Conservation (phyloP, 1,139 yeast genomes). For the Pichia sp. region DNA sequence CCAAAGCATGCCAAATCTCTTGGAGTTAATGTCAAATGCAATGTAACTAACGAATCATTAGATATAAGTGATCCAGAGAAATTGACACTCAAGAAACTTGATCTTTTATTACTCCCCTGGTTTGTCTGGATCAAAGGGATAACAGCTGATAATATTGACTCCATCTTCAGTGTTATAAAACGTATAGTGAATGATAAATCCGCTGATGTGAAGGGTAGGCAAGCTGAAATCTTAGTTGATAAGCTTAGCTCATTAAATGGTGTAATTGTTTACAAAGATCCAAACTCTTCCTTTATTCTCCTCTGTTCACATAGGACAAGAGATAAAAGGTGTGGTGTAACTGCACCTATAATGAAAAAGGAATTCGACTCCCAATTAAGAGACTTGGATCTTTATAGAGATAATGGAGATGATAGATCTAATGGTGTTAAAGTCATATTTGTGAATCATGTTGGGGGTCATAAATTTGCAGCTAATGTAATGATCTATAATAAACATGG, state of each 20-base stretch:
- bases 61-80: constrained; percentile 11
- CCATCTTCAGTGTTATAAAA: constrained; percentile 41
- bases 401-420: constrained; percentile 61
- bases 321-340: constrained; percentile 87
- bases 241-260: constrained; percentile 15
- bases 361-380: constrained; percentile 70
- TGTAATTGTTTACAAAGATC: constrained; percentile 32
- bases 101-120: constrained; percentile 65
- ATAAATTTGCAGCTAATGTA: constrained; percentile 86
- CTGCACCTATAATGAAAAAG: constrained; percentile 87
- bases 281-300: constrained; percentile 52
- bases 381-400: constrained; percentile 65
- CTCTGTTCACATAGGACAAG: constrained; percentile 86
- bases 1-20: constrained; percentile 1
- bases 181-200: constrained; percentile 30
- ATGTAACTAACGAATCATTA: constrained; percentile 18
- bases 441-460: constrained; percentile 91
- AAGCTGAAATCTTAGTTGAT: constrained; percentile 11
- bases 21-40: constrained; percentile 29
- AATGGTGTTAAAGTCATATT: constrained; percentile 66
- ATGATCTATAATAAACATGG: constrained; percentile 67
- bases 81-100: constrained; percentile 34
- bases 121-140: constrained; percentile 65
- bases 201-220: constrained; percentile 8
- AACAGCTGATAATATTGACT: constrained; percentile 36